phyloP scores from a whole-genome alignment of 2,329 filamentous ascomycete genomes.

The Bipolaris bicolor region DNA sequence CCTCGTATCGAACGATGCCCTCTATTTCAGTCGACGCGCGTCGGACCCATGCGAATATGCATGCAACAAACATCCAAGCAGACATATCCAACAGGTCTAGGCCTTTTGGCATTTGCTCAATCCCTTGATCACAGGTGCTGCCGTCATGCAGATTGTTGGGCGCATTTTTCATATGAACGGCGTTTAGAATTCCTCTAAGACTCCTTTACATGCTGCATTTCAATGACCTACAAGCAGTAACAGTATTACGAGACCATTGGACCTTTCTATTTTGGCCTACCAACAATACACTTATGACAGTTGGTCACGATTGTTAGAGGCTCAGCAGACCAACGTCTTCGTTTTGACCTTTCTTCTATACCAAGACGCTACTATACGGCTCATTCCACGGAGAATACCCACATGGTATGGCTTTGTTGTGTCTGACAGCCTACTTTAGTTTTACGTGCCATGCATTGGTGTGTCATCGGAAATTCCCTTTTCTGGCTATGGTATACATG shows the following conservation, averaged over 20 bases:
- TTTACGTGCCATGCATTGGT: background rate
- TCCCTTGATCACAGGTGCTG: background rate
- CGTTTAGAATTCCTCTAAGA: background rate
- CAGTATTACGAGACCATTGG: background rate
- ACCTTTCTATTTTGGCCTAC: background rate
- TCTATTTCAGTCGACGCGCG: conserved; percentile 1
- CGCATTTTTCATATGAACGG: background rate
- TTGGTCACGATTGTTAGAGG: background rate
- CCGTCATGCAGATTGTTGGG: background rate
- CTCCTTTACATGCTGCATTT: background rate
- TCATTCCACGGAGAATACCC: background rate
- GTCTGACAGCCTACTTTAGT: background rate
- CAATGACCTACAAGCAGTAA: background rate
- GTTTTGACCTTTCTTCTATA: background rate
- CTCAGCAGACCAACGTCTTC: background rate
- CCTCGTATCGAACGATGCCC: conserved; percentile 2
- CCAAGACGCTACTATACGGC: background rate
- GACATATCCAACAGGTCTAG: background rate
- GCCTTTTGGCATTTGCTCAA: background rate
- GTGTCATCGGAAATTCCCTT: background rate
- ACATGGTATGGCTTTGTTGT: background rate
- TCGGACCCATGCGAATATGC: conserved; percentile 3
- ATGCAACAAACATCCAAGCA: conserved; percentile 4
- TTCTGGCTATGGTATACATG: background rate
- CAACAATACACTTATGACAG: background rate